These are phyloP conservation scores for Talaromyces sp. DNA, from an alignment of 2,329 filamentous ascomycete genomes.

Conservation along the genomic window DNA sequence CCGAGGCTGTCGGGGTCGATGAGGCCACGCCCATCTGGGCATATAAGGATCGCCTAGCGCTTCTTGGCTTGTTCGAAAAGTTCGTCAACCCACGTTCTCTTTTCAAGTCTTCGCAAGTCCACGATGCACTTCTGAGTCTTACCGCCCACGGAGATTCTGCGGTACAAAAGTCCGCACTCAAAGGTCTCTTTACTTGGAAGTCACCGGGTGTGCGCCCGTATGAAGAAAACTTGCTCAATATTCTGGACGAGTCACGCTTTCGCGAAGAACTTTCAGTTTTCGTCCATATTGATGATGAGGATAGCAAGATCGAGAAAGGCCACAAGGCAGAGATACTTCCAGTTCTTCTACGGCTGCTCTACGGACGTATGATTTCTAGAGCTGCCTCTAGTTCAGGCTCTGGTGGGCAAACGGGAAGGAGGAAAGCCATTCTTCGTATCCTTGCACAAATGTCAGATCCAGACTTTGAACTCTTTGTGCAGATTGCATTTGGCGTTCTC, in stretches of 20 bases:
- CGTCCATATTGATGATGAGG: conserved; percentile 62
- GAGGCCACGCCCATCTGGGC: conserved; percentile 35
- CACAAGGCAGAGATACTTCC: conserved; percentile 75
- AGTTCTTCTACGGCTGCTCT: conserved; percentile 77
- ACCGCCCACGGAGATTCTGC: conserved; percentile 85
- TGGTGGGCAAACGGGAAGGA: conserved; percentile 72
- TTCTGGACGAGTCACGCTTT: conserved; percentile 86
- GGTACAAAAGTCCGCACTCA: conserved; percentile 77
- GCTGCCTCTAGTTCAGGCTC: conserved; percentile 71
- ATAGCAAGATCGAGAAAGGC: conserved; percentile 63
- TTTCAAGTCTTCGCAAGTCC: conserved; percentile 71
- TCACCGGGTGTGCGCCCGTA: conserved; percentile 68
- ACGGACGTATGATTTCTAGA: conserved; percentile 81
- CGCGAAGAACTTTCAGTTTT: conserved; percentile 91
- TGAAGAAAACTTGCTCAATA: conserved; percentile 75
- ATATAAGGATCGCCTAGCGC: conserved; percentile 70
- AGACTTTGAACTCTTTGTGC: conserved; percentile 74
- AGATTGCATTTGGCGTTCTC: conserved; percentile 71
- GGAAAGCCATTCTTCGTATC: conserved; percentile 68
- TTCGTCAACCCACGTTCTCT: conserved; percentile 83
- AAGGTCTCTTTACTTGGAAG: conserved; percentile 86
- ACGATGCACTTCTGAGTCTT: conserved; percentile 66
- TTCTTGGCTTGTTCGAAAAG: conserved; percentile 74
- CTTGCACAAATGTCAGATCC: conserved; percentile 69
- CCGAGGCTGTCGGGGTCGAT: conserved; percentile 16